Conservation (phyloP, 164 flowering plant species). For the Magnolia sinica region DNA sequence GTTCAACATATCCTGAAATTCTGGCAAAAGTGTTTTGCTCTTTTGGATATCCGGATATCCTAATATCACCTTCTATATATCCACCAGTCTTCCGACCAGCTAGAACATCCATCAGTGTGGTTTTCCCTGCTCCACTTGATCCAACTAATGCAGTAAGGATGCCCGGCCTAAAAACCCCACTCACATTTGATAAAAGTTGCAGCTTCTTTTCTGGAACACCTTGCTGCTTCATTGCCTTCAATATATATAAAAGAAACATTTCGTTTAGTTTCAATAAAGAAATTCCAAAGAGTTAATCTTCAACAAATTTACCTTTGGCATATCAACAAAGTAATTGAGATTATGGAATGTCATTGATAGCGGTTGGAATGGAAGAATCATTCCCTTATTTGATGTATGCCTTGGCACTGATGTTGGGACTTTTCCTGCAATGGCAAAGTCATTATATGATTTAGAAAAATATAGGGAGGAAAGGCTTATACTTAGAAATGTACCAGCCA, state of each 20-base stretch:
- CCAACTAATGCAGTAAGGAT: slow-evolving; percentile 96
- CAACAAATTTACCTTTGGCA: slow-evolving; percentile 64
- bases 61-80: slow-evolving; percentile 87
- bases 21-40: slow-evolving; percentile 88
- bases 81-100: slow-evolving; percentile 96
- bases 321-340: slow-evolving; percentile 84
- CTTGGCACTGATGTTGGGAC: slow-evolving; percentile 5
- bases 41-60: slow-evolving; percentile 83
- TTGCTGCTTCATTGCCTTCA: slow-evolving; percentile 61
- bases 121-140: slow-evolving; percentile 96
- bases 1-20: slow-evolving; percentile 92
- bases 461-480: not conserved
- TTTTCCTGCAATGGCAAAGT: slow-evolving; percentile 25
- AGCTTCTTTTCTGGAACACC: slow-evolving; percentile 63
- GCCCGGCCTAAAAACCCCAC: slow-evolving; percentile 92
- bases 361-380: slow-evolving; percentile 91
- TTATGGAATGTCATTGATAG: slow-evolving; percentile 78
- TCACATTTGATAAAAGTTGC: slow-evolving; percentile 74
- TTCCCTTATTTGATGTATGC: slow-evolving; percentile 46
- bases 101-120: slow-evolving; percentile 96
- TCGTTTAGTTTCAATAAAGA: not conserved
- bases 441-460: not conserved
- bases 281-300: not conserved
- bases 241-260: not conserved
- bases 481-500: too few relatives aligned